phyloP scores from a whole-genome alignment of 495 filamentous ascomycete genomes.

The Cercophora sp. region DNA sequence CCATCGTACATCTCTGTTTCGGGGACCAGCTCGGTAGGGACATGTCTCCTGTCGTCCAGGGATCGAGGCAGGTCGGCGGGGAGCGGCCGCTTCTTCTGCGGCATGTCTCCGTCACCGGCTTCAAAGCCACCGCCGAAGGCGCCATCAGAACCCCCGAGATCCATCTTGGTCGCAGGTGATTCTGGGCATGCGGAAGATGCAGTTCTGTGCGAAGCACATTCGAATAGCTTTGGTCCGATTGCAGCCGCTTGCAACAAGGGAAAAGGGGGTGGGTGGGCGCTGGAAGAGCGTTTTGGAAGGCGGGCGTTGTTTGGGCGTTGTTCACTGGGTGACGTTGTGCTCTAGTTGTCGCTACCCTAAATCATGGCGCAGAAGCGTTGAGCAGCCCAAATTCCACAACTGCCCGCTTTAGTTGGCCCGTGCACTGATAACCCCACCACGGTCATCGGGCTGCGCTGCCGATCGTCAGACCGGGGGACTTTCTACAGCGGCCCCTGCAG shows the following conservation, averaged over 20 bases:
- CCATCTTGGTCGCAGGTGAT: conserved; percentile 42
- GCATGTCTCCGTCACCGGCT: conserved; percentile 17
- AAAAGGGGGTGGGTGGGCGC: neutral
- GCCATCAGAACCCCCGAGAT: conserved; percentile 51
- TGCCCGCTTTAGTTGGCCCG: neutral
- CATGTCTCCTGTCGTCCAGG: conserved; percentile 76
- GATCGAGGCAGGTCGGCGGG: conserved; percentile 87
- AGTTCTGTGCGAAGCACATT: conserved; percentile 1
- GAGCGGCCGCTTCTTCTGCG: conserved; percentile 49
- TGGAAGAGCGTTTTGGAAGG: neutral
- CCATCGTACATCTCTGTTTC: conserved; percentile 98
- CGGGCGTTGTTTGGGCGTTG: conserved; percentile 1
- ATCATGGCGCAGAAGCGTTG: neutral
- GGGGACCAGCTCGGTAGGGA: conserved; percentile 49
- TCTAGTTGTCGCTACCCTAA: conserved; percentile 6
- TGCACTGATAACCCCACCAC: conserved; percentile 1
- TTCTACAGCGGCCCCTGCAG: no score
- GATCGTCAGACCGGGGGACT: no score
- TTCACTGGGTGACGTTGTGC: conserved; percentile 1
- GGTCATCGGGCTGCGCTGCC: no score
- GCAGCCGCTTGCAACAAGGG: no score
- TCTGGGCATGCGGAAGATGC: conserved; percentile 17
- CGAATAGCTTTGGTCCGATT: no score
- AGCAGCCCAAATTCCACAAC: neutral
- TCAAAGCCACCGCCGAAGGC: conserved; percentile 38